Percentiles rank a stretch among this genome's conserved stretches.
phyloP scores from a whole-genome alignment of 805 yeast species.

The Aciculoconidium aculeatum region DNA sequence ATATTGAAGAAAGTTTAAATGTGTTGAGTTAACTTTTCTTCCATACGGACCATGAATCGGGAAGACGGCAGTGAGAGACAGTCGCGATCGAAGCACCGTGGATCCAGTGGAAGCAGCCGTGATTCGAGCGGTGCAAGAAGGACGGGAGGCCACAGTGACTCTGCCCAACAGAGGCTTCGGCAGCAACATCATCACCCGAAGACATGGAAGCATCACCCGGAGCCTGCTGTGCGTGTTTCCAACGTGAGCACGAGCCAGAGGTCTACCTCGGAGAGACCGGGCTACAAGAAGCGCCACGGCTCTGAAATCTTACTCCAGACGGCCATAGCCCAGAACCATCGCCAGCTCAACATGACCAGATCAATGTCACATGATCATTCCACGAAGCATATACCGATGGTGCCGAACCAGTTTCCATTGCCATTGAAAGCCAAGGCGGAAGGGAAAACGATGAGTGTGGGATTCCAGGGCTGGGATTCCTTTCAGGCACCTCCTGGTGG shows the following conservation, averaged over 20 bases:
- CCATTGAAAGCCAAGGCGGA: neutral
- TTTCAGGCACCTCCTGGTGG: no score
- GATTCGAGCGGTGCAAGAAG: conserved; percentile 1
- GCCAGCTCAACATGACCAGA: conserved; percentile 8
- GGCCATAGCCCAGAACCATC: conserved; percentile 10
- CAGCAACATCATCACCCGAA: no score
- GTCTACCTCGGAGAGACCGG: neutral
- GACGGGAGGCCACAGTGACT: conserved; percentile 2
- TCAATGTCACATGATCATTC: conserved; percentile 9
- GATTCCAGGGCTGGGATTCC: neutral
- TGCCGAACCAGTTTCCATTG: neutral
- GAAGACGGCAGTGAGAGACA: no score
- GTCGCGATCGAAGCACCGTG: conserved; percentile 4
- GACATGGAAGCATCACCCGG: neutral
- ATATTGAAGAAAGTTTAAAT: no score
- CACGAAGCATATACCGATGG: conserved; percentile 6
- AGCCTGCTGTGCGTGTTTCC: no score
- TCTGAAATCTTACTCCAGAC: conserved; percentile 10
- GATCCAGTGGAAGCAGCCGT: neutral
- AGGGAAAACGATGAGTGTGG: no score
- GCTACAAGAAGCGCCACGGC: neutral
- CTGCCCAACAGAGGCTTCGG: no score
- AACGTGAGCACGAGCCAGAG: neutral
- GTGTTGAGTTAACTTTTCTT: no score
- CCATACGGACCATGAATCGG: no score